Base-by-base conservation (phyloP, 2,329 filamentous ascomycete species). In the Rosellinia necatrix region DNA sequence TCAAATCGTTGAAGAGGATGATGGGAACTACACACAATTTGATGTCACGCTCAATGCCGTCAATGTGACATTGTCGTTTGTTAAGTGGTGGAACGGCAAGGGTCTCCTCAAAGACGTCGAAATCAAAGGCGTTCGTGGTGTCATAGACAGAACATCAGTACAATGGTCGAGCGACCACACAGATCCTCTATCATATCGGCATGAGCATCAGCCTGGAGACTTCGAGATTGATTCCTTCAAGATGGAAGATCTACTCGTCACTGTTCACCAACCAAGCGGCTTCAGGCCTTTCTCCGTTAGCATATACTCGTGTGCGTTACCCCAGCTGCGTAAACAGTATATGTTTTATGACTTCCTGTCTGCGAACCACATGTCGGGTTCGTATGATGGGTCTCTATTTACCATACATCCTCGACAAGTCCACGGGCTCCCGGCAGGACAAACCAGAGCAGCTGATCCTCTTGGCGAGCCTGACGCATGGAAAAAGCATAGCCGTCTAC, bases 51-150 rank as follows among this genome's bases (percentile, higher is more conserved):
- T 99, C 56, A 91, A 94, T 60, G 96, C 91, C 0, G 91, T 99
- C 59, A 96, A 99, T 68, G 93, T 99, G 37, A 97, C 93, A 0
- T 74, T 99, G 22, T 99, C 94, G 0, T 97, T 99, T 66, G 82
- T 92, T n/a, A 97, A 97, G 71, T 99, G 94, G 94, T 96, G 96
- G 85, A 97, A 96, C 66, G 93, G 94, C 19, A 97, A 93, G 72
- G 94, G 94, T 0, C 81, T 96, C 5, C 78, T 99, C 7, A 88
- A 90, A 65, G 91, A 97, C 70, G 94, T 99, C 37, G 92, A 97
- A 69, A 88, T 99, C 49, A 94, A 92, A 69, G 94, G 94, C 4
- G 90, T 99, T 25, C 85, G 94, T 57, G 94, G 94, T 19, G 91
- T 97, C 4, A 82, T 99, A 40, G 94, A 99, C 73, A 85, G 94